These are phyloP conservation scores for Saposhnikovia divaricata DNA, from an alignment of 129 eudicot genomes.

Conservation along the genomic window DNA sequence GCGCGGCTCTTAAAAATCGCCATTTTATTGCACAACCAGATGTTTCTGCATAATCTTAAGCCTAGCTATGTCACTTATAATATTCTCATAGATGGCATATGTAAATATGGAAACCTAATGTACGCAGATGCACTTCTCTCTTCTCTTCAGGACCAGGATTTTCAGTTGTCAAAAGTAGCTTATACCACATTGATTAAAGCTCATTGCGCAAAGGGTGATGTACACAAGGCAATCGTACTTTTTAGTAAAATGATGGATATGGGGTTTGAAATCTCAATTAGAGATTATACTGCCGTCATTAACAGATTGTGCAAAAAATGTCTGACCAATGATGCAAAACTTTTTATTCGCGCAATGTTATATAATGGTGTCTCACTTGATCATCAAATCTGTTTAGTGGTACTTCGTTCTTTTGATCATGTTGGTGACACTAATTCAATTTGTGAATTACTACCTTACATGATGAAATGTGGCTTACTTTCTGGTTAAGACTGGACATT, in stretches of 20 bases:
- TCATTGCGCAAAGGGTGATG: constrained; percentile 88
- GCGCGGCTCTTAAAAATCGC: constrained; percentile 40
- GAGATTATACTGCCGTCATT: constrained; percentile 66
- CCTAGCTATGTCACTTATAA: constrained; percentile 64
- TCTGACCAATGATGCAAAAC: constrained; percentile 49
- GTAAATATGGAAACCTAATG: constrained; percentile 47
- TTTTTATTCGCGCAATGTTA: constrained; percentile 52
- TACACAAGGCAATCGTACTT: constrained; percentile 30
- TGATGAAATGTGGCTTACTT: constrained; percentile 53
- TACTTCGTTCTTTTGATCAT: constrained; percentile 30
- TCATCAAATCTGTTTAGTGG: constrained; percentile 35
- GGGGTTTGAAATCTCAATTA: constrained; percentile 54
- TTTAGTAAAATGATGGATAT: constrained; percentile 54
- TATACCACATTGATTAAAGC: constrained; percentile 70
- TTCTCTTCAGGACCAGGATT: constrained; percentile 31
- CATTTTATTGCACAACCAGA: constrained; percentile 44
- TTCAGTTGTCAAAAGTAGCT: constrained; percentile 50
- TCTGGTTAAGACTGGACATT: constrained; percentile 19
- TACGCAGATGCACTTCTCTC: constrained; percentile 50
- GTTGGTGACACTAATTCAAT: constrained; percentile 32
- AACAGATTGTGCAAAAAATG: constrained; percentile 78
- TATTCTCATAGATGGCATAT: constrained; percentile 68
- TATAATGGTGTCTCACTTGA: constrained; percentile 48
- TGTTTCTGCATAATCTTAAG: constrained; percentile 41
- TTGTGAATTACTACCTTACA: constrained; percentile 31